A percentile compares a stretch with the other conserved stretches of the same genome.
Evolutionary conservation across 352 stramenopile species (phyloP).

Genomic region (Peronospora farinosa): DNA sequence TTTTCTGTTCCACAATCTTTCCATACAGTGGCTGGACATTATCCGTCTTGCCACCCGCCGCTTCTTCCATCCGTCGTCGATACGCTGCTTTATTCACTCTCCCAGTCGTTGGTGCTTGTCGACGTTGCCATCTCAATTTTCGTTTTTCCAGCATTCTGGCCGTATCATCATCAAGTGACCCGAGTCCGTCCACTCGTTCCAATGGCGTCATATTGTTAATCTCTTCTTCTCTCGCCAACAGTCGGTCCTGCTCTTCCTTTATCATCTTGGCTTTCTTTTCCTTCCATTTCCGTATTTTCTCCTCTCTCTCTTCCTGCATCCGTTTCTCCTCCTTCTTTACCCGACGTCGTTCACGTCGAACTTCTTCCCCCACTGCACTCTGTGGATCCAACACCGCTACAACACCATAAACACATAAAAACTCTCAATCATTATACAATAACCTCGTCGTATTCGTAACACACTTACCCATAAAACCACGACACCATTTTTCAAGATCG

Average conservation of each 20-base stretch:
- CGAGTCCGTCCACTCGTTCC: constrained; percentile 54
- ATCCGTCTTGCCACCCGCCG: constrained; percentile 68
- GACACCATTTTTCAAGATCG: constrained; percentile 79
- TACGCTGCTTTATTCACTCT: constrained; percentile 76
- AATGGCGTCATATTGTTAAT: constrained; percentile 76
- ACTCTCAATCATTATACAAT: too few relatives aligned
- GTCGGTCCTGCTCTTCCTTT: constrained; percentile 46
- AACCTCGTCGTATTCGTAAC: too few relatives aligned
- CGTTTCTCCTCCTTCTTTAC: constrained; percentile 59
- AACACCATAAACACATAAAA: neutral
- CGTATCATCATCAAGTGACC: constrained; percentile 72
- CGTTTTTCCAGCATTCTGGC: constrained; percentile 64
- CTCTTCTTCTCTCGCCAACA: constrained; percentile 53
- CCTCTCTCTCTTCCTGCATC: constrained; percentile 44
- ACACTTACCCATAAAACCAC: constrained; percentile 44
- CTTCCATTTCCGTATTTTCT: constrained; percentile 68
- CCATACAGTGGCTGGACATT: constrained; percentile 65
- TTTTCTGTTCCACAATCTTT: constrained; percentile 54
- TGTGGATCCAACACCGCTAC: constrained; percentile 62
- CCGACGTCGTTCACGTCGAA: constrained; percentile 46
- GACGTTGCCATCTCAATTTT: constrained; percentile 59
- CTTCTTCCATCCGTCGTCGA: constrained; percentile 66
- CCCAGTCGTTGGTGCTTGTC: constrained; percentile 57
- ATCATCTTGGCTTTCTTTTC: constrained; percentile 49
- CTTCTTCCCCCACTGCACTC: constrained; percentile 52